Conservation (phyloP, 2,329 filamentous ascomycete species). For the Claviceps maximensis region DNA sequence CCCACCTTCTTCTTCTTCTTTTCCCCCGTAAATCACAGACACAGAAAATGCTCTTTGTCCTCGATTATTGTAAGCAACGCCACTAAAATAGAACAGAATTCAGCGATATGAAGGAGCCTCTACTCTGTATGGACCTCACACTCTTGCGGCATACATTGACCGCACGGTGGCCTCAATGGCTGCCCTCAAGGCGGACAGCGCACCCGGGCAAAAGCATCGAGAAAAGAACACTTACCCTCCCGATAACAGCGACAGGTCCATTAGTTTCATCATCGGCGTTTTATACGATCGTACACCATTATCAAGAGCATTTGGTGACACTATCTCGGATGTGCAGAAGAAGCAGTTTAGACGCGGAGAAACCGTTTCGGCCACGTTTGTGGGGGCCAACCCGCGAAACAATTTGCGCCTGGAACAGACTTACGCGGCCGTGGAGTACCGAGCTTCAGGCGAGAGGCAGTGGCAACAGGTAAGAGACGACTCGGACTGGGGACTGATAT, state of each 20-base stretch:
- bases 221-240: conserved; percentile 50
- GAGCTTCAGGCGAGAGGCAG: conserved; percentile 9
- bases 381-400: conserved; percentile 81
- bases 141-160: conserved; percentile 77
- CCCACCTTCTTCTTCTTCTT: too few relatives aligned
- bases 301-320: conserved; percentile 56
- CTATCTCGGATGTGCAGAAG: conserved; percentile 38
- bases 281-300: conserved; percentile 55
- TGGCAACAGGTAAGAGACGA: conserved; percentile 66
- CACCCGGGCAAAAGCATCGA: conserved; percentile 14
- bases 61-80: neutral
- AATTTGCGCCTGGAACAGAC: conserved; percentile 66
- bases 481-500: conserved; percentile 70
- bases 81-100: conserved; percentile 27
- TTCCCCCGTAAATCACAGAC: too few relatives aligned
- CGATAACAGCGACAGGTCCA: conserved; percentile 59
- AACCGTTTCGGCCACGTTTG: conserved; percentile 53
- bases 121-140: conserved; percentile 74
- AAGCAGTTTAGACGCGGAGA: conserved; percentile 41
- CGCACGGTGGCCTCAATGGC: conserved; percentile 57
- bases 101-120: conserved; percentile 88
- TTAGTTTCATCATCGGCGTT: conserved; percentile 70
- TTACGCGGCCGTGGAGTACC: conserved; percentile 58
- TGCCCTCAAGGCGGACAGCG: conserved; percentile 41
- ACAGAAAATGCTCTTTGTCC: neutral